Base-by-base conservation (phyloP, 768 basidiomycete species). In the Calocera cornea region DNA sequence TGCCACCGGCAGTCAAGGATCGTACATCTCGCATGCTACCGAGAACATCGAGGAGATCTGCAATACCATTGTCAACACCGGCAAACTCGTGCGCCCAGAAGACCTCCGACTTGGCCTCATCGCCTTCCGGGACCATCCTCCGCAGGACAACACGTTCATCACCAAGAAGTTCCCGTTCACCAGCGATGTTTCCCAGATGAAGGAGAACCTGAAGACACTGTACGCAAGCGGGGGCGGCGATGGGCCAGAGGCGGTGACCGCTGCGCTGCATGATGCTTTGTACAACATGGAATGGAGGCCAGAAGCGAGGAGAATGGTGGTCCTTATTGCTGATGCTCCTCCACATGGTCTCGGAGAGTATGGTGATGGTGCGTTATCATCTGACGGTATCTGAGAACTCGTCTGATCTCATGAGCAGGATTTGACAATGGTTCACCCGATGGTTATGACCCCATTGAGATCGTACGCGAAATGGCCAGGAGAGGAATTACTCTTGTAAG, bases 311-410 rank as follows among this genome's bases (percentile, higher is more conserved):
- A 97, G 92, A 81, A 97, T 98, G 92, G 83, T 93, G 64, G 93
- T 98, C 3, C 83, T 97, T 72, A 94, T 97, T 73, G 94, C 95
- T 19, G 95, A 98, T 81, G 95, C 95, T 0, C 95, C 95, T 40
- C 93, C 95, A 17, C 95, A 98, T 78, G 95, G 95, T 1, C 92
- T 97, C 73, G 95, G 95, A 68, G 95, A 97, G 76, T 92, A 92
- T 70, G 95, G 95, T 19, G 95, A 97, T 78, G 94, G 93, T 92
- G 72, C 72, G 83, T 76, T 36, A 10, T 68, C 31, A 47, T 65
- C 47, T 24, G 64, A 41, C 3, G 34, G 29, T 33, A 34, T 41
- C 41, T 34, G 47, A 27, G 65, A 50, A 64, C 47, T 63, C n/a
- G 44, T 65, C 54, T 67, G 67, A 70, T 64, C 66, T 69, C 65